Evolutionary conservation across 2,329 filamentous ascomycete species (phyloP).

Genomic region (Seiridium cupressi): DNA sequence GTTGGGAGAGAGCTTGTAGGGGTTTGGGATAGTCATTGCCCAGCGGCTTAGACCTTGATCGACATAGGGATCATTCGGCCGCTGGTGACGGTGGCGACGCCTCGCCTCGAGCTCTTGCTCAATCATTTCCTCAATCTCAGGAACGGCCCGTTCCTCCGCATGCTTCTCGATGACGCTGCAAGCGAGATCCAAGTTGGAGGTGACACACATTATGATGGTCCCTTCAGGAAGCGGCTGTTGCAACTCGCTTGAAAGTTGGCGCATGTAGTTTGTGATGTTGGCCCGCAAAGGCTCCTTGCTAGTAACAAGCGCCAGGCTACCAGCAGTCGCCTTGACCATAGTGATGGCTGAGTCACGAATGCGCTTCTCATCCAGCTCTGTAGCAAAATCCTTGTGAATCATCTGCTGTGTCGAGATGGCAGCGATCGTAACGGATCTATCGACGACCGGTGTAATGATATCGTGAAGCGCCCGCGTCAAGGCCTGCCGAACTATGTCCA

Average conservation of each 20-base stretch:
- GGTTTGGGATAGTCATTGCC: slow-evolving; percentile 91
- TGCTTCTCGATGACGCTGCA: slow-evolving; percentile 94
- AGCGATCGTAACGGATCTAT: slow-evolving; percentile 95
- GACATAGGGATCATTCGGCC: slow-evolving; percentile 81
- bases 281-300: slow-evolving; percentile 95
- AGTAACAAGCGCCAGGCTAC: slow-evolving; percentile 92
- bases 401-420: slow-evolving; percentile 95
- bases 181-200: slow-evolving; percentile 91
- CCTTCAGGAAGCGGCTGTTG: slow-evolving; percentile 87
- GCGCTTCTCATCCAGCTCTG: slow-evolving; percentile 85
- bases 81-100: slow-evolving; percentile 69
- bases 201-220: slow-evolving; percentile 97
- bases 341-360: slow-evolving; percentile 84
- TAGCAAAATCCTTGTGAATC: slow-evolving; percentile 93
- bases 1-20: slow-evolving; percentile 79
- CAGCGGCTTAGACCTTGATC: slow-evolving; percentile 82
- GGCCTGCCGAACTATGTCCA: slow-evolving; percentile 79
- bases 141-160: slow-evolving; percentile 87
- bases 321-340: slow-evolving; percentile 93
- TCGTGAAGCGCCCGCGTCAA: slow-evolving; percentile 89
- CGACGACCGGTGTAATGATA: slow-evolving; percentile 96
- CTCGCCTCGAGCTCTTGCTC: slow-evolving; percentile 76
- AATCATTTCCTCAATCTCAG: slow-evolving; percentile 93
- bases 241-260: slow-evolving; percentile 64
- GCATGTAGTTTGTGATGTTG: slow-evolving; percentile 96